Evolutionary conservation across 2,329 filamentous ascomycete species (phyloP), one percentile per base, ranked within the genome.

Genomic region (Pseudogymnoascus sp.): DNA sequence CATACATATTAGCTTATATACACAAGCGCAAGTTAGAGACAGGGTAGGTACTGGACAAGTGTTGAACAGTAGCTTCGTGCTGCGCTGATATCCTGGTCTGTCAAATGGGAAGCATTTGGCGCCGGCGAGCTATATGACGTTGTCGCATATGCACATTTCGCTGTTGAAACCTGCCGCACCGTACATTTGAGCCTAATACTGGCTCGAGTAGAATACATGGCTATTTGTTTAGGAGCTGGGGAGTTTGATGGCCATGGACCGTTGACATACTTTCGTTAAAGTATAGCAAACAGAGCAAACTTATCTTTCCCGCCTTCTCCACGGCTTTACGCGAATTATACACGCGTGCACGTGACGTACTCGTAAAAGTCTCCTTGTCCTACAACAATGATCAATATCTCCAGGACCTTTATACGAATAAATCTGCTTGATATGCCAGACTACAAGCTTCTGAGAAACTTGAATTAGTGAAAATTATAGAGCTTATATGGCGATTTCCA

Each of bases 1-100:
- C 16, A n/a, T 31, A 71, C 33, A 71, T 64, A 60, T 31, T 23
- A 43, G 33, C 41, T 26, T 33, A 31, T 10, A 35, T 41, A 29
- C 52, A 19, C 64, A n/a, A 38, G 23, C 7, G 26, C 41, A 37
- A 11, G 29, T n/a, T 16, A 19, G 21, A 33, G 19, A 16, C 6
- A 4, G 62, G 19, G 43, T 19, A 59, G 64, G 66, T 67, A 73
- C 72, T 72, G 69, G 16, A 74, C 62, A 62, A 74, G 69, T 61
- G 67, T 71, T 19, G 71, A 69, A 63, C 73, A 74, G 62, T 74
- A 74, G 62, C 62, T 59, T 65, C 73, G 64, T 45, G 73, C 73
- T 63, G 66, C 66, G 59, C 64, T 64, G 19, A 74, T 66, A 67
- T 74, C 72, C 66, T 69, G 63, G 52, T 71, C 69, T 37, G 72